Evolutionary conservation across 2,329 filamentous ascomycete species (phyloP), one percentile per base, ranked within the genome.

Genomic region (Pleurostoma richardsiae): DNA sequence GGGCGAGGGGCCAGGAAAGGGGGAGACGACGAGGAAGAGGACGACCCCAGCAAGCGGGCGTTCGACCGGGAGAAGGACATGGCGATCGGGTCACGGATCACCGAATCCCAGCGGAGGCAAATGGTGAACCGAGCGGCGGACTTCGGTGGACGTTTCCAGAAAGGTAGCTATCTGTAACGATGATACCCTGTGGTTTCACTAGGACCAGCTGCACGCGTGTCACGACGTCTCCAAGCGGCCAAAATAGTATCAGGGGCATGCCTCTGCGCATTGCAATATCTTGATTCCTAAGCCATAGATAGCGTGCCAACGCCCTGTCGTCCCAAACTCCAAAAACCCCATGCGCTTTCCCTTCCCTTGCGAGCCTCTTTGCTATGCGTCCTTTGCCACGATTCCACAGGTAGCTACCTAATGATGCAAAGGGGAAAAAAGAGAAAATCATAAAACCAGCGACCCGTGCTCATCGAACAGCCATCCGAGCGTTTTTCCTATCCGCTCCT

Each of bases 61-160:
- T 97, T 97, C 67, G 90, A 96, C 68, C 79, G 83, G 52, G 89
- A 96, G 65, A 97, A 96, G 71, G 94, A 97, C 64, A 96, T 97
- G 82, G 86, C 82, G 38, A 70, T 88, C 3, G 85, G 85, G 6
- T 80, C 82, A 19, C 82, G 80, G 58, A 82, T 96, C 45, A 86
- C 83, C 29, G 73, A 83, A 54, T 76, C 83, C 33, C 84, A 96
- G 70, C 81, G 85, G 55, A 81, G 81, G 57, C 87, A 96, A 56
- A 72, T 97, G 71, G 64, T 96, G 49, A 86, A 80, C 54, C 86
- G 86, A 61, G 87, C 90, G 4, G 80, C 83, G 11, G 86, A 90
- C 58, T 96, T 96, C 67, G 84, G 86, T 4, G 85, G 85, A 1
- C 76, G 89, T 42, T 96, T 96, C 59, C 80, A 83, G 19, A 86